Conservation (phyloP, 2,329 filamentous ascomycete genomes). For the Camillea tinctor region DNA sequence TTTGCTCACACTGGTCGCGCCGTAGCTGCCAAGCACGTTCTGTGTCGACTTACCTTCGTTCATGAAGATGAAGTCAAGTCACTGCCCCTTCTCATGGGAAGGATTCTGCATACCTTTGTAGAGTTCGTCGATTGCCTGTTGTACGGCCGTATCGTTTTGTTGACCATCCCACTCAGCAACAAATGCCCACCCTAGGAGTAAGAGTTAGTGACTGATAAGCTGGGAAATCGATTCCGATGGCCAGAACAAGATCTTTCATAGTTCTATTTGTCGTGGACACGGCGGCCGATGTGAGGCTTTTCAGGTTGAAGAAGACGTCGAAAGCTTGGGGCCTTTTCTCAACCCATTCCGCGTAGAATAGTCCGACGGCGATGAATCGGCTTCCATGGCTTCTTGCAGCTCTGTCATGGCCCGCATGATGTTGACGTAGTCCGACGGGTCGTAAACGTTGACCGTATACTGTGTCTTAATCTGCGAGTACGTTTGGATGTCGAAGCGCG, state of each 20-base stretch:
- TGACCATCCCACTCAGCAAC: background rate
- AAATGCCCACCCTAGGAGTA: background rate
- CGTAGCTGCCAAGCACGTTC: conserved; percentile 1
- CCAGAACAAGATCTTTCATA: background rate
- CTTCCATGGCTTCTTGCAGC: conserved; percentile 14
- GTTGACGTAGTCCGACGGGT: conserved; percentile 9
- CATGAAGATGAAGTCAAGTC: conserved; percentile 2
- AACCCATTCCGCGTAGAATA: conserved; percentile 11
- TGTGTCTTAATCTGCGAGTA: conserved; percentile 11
- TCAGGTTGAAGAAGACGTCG: conserved; percentile 12
- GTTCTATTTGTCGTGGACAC: conserved; percentile 4
- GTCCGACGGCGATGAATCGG: conserved; percentile 11
- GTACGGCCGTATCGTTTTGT: background rate
- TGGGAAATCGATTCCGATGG: background rate
- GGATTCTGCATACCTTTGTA: background rate
- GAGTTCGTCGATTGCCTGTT: conserved; percentile 2
- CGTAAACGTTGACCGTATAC: conserved; percentile 13
- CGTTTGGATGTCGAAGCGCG: conserved; percentile 13
- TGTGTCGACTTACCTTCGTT: conserved; percentile 3
- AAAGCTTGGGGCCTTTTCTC: conserved; percentile 7
- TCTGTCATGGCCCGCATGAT: conserved; percentile 9
- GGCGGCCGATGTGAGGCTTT: conserved; percentile 1
- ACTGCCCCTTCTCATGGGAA: background rate
- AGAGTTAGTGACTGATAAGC: background rate
- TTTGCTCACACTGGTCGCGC: background rate